A percentile compares a stretch with the other conserved stretches of the same genome.
phyloP scores from a whole-genome alignment of 148 eudicot genomes.

The Cornus suecica region DNA sequence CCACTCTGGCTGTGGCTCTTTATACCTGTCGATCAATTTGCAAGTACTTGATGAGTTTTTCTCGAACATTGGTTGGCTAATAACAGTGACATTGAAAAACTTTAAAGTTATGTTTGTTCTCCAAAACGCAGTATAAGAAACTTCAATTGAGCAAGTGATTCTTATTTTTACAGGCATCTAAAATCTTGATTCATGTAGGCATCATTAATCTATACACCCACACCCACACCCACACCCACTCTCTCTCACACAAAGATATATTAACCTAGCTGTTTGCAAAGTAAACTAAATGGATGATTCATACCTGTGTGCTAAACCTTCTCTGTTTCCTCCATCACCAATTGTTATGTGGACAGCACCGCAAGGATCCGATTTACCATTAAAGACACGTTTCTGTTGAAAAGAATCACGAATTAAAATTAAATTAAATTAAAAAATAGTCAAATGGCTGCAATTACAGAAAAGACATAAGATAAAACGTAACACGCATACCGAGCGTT shows the following conservation, averaged over 20 bases:
- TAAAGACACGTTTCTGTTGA: constrained; percentile 63
- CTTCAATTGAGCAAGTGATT: too few species aligned
- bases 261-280: not conserved
- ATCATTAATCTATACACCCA: not conserved
- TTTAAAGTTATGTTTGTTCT: too few species aligned
- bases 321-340: constrained; percentile 96
- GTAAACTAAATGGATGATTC: constrained; percentile 11
- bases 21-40: constrained; percentile 49
- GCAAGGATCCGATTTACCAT: constrained; percentile 67
- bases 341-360: constrained; percentile 95
- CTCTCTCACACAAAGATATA: too few species aligned
- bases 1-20: constrained; percentile 74
- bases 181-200: constrained; percentile 1
- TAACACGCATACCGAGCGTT: constrained; percentile 66
- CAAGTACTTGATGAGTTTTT: not conserved
- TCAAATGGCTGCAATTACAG: not conserved
- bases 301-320: constrained; percentile 84
- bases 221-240: too few species aligned
- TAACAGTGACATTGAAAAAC: too few species aligned
- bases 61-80: not conserved
- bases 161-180: too few species aligned
- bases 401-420: too few species aligned
- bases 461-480: not conserved
- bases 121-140: too few species aligned
- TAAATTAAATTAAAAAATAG: too few species aligned